phyloP scores from a whole-genome alignment of 192 early-diverging fungal species.

The Coemansia guatemalensis region DNA sequence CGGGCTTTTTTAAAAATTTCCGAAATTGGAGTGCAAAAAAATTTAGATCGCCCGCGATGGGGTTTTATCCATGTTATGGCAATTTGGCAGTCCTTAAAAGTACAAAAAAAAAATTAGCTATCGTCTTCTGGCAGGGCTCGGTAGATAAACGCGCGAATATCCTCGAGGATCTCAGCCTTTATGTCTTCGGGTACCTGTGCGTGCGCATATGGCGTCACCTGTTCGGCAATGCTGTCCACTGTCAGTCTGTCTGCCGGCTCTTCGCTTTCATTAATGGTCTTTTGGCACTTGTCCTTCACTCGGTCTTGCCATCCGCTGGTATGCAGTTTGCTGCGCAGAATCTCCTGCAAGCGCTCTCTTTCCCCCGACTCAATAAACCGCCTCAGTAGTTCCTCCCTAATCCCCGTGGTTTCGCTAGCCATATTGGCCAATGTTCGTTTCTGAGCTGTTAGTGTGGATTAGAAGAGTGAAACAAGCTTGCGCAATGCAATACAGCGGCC shows the following conservation, averaged over 20 bases:
- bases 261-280: slow-evolving; percentile 33
- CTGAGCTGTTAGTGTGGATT: slow-evolving; percentile 2
- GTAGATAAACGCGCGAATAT: slow-evolving; percentile 45
- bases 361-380: slow-evolving; percentile 54
- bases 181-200: slow-evolving; percentile 42
- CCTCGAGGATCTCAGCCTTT: slow-evolving; percentile 48
- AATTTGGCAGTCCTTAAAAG: not conserved
- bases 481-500: not conserved
- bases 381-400: slow-evolving; percentile 50
- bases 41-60: too few species aligned
- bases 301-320: slow-evolving; percentile 53
- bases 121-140: slow-evolving; percentile 42
- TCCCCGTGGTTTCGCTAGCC: slow-evolving; percentile 25
- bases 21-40: too few species aligned
- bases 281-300: slow-evolving; percentile 52
- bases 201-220: slow-evolving; percentile 48
- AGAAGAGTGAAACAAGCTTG: not conserved
- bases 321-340: slow-evolving; percentile 47
- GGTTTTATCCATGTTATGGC: not conserved
- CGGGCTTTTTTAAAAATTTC: too few species aligned
- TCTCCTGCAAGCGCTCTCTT: slow-evolving; percentile 53
- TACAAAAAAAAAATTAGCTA: slow-evolving; percentile 9
- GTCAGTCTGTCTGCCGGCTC: slow-evolving; percentile 35
- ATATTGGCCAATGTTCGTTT: slow-evolving; percentile 12
- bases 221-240: slow-evolving; percentile 45